A percentile compares a stretch with the other conserved stretches of the same genome.
Conservation (phyloP, 345 rosid species). For the Eutrema heterophyllum region DNA sequence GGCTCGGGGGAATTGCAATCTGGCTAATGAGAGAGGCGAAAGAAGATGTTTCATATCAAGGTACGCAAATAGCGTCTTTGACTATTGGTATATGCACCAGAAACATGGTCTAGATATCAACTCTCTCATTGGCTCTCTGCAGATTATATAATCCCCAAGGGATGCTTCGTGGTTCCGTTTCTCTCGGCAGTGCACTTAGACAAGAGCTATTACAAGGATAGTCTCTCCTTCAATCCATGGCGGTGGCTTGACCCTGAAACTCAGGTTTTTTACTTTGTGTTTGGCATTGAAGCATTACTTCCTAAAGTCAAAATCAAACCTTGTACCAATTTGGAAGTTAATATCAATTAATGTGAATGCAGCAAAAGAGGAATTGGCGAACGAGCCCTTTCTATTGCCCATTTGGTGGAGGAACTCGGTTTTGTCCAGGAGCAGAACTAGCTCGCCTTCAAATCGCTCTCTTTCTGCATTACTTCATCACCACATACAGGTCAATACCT, state of each 20-base stretch:
- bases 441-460: conserved; percentile 87
- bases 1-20: conserved; percentile 85
- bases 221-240: conserved; percentile 70
- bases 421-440: conserved; percentile 87
- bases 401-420: conserved; percentile 85
- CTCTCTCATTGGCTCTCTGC: conserved; percentile 17
- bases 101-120: neutral
- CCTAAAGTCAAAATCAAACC: neutral
- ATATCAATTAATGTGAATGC: conserved; percentile 2
- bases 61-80: conserved; percentile 14
- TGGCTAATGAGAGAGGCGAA: conserved; percentile 91
- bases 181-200: conserved; percentile 83
- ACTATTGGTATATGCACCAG: neutral
- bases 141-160: conserved; percentile 79
- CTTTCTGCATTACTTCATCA: conserved; percentile 64
- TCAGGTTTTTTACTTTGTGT: conserved; percentile 36
- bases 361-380: conserved; percentile 91
- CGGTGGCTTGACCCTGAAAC: conserved; percentile 80
- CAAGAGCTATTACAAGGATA: conserved; percentile 49
- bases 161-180: conserved; percentile 81
- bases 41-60: conserved; percentile 69
- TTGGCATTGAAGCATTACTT: neutral
- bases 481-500: conserved; percentile 47
- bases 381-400: conserved; percentile 57
- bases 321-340: neutral